A percentile compares a stretch with the other conserved stretches of the same genome.
These are phyloP conservation scores for Neonectria sp. DNA, from an alignment of 2,329 filamentous ascomycete genomes.

Conservation along the genomic window DNA sequence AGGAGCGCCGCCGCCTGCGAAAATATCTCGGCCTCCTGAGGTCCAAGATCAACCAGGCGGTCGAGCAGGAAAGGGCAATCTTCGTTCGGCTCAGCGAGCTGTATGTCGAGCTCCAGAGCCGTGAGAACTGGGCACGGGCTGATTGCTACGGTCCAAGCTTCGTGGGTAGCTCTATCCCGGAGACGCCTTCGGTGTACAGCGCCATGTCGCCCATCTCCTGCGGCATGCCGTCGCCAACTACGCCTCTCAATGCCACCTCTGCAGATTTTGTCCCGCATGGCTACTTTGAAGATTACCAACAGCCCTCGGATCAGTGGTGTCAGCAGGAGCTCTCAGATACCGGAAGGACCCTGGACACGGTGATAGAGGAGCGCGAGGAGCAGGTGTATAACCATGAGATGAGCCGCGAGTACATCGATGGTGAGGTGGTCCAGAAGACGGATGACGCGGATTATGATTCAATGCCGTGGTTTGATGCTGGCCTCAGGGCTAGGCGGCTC, in stretches of 20 bases:
- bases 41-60: slow-evolving; percentile 60
- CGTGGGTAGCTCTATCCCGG: slow-evolving; percentile 28
- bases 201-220: slow-evolving; percentile 27
- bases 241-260: slow-evolving; percentile 47
- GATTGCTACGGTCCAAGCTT: slow-evolving; percentile 41
- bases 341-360: slow-evolving; percentile 40
- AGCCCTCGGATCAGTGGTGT: slow-evolving; percentile 8
- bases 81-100: slow-evolving; percentile 64
- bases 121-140: slow-evolving; percentile 56
- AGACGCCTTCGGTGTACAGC: slow-evolving; percentile 33
- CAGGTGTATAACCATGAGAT: slow-evolving; percentile 20
- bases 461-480: slow-evolving; percentile 7
- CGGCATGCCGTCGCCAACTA: slow-evolving; percentile 35
- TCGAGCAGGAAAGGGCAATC: slow-evolving; percentile 63
- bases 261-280: slow-evolving; percentile 52
- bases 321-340: slow-evolving; percentile 10
- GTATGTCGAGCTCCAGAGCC: slow-evolving; percentile 63
- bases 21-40: slow-evolving; percentile 61
- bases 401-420: slow-evolving; percentile 17
- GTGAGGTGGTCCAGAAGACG: slow-evolving; percentile 14
- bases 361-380: slow-evolving; percentile 45
- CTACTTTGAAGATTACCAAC: slow-evolving; percentile 35
- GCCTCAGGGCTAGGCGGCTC: slow-evolving; percentile 38
- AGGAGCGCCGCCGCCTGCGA: slow-evolving; percentile 51
- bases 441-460: slow-evolving; percentile 12